These are phyloP conservation scores for Elsinoe australis DNA, from an alignment of 2,329 filamentous ascomycete species.

Conservation along the genomic window DNA sequence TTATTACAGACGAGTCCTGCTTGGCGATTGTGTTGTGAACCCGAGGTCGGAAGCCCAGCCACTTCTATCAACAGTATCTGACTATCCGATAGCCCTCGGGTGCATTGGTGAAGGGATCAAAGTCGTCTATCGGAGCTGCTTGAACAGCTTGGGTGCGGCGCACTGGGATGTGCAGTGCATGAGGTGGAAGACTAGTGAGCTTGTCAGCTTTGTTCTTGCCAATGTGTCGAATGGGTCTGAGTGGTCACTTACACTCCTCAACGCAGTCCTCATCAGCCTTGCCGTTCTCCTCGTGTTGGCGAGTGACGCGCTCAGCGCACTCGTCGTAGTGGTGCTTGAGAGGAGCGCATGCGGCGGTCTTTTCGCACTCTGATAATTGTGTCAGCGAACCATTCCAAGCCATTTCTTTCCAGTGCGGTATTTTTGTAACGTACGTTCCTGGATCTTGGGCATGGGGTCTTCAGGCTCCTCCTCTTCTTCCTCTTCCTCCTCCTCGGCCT, in stretches of 20 bases:
- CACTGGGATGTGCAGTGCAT: conserved; percentile 89
- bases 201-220: neutral
- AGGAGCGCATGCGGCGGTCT: conserved; percentile 74
- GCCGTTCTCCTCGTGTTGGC: conserved; percentile 60
- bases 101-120: neutral
- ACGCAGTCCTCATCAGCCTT: conserved; percentile 91
- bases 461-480: conserved; percentile 69
- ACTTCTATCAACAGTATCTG: conserved; percentile 1
- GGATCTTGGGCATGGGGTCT: conserved; percentile 79
- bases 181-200: conserved; percentile 85
- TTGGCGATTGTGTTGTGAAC: conserved; percentile 1
- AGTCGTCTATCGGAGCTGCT: conserved; percentile 67
- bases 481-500: conserved; percentile 57
- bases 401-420: neutral
- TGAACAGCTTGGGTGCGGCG: conserved; percentile 93
- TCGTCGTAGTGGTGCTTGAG: conserved; percentile 98
- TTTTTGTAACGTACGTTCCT: conserved; percentile 65
- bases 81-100: conserved; percentile 1
- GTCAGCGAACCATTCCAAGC: conserved; percentile 9
- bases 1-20: conserved; percentile 11
- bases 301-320: conserved; percentile 88
- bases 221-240: no score
- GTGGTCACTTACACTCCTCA: conserved; percentile 96
- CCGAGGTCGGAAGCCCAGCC: neutral
- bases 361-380: conserved; percentile 65